These are phyloP conservation scores for Rhodotorula sp. DNA, from an alignment of 1,284 basidiomycete genomes.

Conservation along the genomic window DNA sequence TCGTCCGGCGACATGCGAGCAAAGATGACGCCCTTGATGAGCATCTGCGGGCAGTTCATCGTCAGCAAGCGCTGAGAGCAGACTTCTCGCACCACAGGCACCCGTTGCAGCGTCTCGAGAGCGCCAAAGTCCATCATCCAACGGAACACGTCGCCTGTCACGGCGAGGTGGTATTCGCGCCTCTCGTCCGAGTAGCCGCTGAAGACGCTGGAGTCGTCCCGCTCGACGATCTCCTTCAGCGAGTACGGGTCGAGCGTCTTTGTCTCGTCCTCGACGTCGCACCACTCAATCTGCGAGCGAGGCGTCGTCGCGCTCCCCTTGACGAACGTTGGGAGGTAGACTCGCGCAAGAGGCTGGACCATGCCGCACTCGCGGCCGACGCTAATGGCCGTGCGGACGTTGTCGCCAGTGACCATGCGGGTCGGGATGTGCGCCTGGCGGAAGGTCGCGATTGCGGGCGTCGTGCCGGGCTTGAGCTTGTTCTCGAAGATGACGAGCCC, in stretches of 20 bases:
- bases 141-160: constrained; percentile 96
- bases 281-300: constrained; percentile 79
- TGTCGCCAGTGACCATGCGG: constrained; percentile 98
- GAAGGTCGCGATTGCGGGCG: constrained; percentile 85
- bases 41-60: constrained; percentile 63
- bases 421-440: constrained; percentile 87
- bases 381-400: constrained; percentile 92
- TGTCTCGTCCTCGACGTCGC: constrained; percentile 81
- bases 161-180: constrained; percentile 86
- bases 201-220: constrained; percentile 48
- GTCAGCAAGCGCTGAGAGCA: not conserved
- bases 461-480: constrained; percentile 90
- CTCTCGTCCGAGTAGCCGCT: constrained; percentile 40
- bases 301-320: constrained; percentile 64
- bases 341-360: constrained; percentile 81
- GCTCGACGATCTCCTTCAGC: constrained; percentile 67
- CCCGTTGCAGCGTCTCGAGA: constrained; percentile 86
- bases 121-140: constrained; percentile 98
- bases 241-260: constrained; percentile 87
- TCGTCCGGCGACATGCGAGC: constrained; percentile 99
- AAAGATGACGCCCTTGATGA: constrained; percentile 96
- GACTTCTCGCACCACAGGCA: constrained; percentile 51
- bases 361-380: constrained; percentile 94
- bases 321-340: constrained; percentile 83
- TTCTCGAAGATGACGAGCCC: constrained; percentile 99